phyloP scores from a whole-genome alignment of 805 yeast species.

The Starmera dryadoides region DNA sequence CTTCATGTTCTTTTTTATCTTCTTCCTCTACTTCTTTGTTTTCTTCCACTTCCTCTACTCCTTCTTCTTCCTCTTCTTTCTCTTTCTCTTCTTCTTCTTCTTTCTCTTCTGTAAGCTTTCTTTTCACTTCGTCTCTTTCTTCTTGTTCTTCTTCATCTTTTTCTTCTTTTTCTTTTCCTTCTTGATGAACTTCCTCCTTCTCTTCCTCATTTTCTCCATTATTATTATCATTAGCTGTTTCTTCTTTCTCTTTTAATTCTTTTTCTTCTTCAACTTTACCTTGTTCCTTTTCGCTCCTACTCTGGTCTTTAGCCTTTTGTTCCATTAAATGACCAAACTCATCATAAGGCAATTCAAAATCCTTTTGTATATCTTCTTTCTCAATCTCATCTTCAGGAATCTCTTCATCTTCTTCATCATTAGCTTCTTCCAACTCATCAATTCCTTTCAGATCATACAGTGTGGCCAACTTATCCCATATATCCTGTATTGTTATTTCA shows the following conservation, averaged over 20 bases:
- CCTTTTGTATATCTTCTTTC: constrained; percentile 9
- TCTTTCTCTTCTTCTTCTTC: constrained; percentile 2
- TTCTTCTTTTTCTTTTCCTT: constrained; percentile 6
- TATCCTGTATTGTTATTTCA: constrained; percentile 34
- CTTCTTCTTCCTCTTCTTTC: constrained; percentile 6
- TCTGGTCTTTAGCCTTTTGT: background rate
- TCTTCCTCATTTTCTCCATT: constrained; percentile 8
- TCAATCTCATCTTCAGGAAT: constrained; percentile 4
- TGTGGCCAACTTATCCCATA: constrained; percentile 48
- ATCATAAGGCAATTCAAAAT: background rate
- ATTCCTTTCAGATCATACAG: constrained; percentile 52
- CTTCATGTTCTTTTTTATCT: constrained; percentile 7
- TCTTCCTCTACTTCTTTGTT: constrained; percentile 10
- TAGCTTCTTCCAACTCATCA: constrained; percentile 43
- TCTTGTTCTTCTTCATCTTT: constrained; percentile 4
- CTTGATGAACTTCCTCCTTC: constrained; percentile 11
- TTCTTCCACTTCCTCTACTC: constrained; percentile 5
- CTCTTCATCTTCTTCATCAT: constrained; percentile 7
- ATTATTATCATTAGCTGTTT: constrained; percentile 3
- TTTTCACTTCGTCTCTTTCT: constrained; percentile 1
- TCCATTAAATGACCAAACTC: background rate
- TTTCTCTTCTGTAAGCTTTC: constrained; percentile 2
- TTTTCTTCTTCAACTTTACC: background rate
- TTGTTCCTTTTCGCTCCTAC: constrained; percentile 1
- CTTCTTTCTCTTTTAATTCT: constrained; percentile 1